These are phyloP conservation scores for Dissophora globulifera DNA, from an alignment of 192 early-diverging fungal species.

Conservation along the genomic window DNA sequence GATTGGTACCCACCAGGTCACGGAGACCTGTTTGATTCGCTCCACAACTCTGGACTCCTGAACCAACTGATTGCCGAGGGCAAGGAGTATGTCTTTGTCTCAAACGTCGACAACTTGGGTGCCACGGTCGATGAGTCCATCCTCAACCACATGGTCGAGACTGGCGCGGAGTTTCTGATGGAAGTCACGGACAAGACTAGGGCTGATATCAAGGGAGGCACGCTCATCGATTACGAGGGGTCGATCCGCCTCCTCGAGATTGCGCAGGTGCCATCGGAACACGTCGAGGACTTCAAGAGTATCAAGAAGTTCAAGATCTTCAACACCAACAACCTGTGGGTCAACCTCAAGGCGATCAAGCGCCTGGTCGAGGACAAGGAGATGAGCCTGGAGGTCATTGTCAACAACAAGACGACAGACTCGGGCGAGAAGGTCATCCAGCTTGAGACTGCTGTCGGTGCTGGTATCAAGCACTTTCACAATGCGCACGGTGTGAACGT, in stretches of 20 bases:
- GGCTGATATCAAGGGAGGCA: constrained; percentile 99
- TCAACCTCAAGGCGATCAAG: constrained; percentile 86
- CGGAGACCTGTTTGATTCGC: constrained; percentile 97
- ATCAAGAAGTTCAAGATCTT: constrained; percentile 99
- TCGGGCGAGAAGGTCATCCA: constrained; percentile 97
- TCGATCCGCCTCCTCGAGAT: constrained; percentile 94
- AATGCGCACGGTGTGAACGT: constrained; percentile 97
- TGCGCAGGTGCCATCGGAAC: constrained; percentile 97
- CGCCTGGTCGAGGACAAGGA: constrained; percentile 79
- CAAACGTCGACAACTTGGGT: constrained; percentile 98
- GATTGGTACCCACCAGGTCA: constrained; percentile 98
- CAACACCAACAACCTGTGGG: constrained; percentile 97
- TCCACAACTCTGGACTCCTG: constrained; percentile 92
- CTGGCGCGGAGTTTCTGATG: constrained; percentile 96
- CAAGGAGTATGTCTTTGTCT: constrained; percentile 98
- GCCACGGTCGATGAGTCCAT: constrained; percentile 96
- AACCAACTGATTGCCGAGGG: constrained; percentile 93
- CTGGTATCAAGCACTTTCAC: constrained; percentile 97
- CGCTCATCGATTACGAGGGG: constrained; percentile 98
- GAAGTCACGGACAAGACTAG: constrained; percentile 99
- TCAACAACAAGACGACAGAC: constrained; percentile 95
- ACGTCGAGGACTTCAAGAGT: constrained; percentile 98
- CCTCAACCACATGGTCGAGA: constrained; percentile 88
- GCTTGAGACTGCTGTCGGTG: constrained; percentile 98
- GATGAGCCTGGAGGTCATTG: constrained; percentile 94